Evolutionary conservation across 108 stramenopile genomes (phyloP).

Genomic region (Cyclostephanos invisitatus): DNA sequence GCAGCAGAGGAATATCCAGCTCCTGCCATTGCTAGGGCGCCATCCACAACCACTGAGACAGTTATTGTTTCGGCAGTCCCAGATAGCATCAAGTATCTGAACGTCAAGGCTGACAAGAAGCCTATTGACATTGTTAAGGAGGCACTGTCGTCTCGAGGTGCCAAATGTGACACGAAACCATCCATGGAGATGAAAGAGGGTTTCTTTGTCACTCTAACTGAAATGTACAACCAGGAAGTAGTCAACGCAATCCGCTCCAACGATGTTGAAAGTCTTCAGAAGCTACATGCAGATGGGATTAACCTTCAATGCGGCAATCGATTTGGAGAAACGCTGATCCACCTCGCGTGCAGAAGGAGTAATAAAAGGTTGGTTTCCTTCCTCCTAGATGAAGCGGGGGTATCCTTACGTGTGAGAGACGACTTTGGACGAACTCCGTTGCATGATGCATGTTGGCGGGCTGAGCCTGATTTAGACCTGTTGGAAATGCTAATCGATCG

Average conservation of each 20-base stretch:
- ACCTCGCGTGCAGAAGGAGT: constrained; percentile 87
- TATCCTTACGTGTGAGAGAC: constrained; percentile 62
- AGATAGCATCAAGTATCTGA: constrained; percentile 41
- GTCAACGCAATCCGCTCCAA: constrained; percentile 59
- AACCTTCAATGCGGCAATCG: constrained; percentile 72
- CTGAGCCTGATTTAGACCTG: constrained; percentile 53
- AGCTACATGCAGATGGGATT: constrained; percentile 31
- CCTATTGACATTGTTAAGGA: constrained; percentile 41
- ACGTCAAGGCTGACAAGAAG: constrained; percentile 14
- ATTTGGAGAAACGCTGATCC: constrained; percentile 85
- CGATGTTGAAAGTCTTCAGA: constrained; percentile 56
- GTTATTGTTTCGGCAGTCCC: constrained; percentile 38
- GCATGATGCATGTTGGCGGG: constrained; percentile 85
- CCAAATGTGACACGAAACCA: constrained; percentile 20
- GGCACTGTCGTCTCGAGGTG: constrained; percentile 30
- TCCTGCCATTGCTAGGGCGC: constrained; percentile 1
- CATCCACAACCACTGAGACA: constrained; percentile 1
- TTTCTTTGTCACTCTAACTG: constrained; percentile 23
- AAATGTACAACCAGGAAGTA: constrained; percentile 48
- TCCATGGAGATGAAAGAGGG: constrained; percentile 26
- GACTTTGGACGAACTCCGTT: constrained; percentile 83
- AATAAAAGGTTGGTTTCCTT: constrained; percentile 55
- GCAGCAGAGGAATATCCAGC: constrained; percentile 3
- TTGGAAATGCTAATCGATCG: constrained; percentile 52
- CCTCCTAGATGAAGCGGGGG: constrained; percentile 66